Conservation (phyloP, 2,329 filamentous ascomycete genomes). For the Monilinia fructigena region DNA sequence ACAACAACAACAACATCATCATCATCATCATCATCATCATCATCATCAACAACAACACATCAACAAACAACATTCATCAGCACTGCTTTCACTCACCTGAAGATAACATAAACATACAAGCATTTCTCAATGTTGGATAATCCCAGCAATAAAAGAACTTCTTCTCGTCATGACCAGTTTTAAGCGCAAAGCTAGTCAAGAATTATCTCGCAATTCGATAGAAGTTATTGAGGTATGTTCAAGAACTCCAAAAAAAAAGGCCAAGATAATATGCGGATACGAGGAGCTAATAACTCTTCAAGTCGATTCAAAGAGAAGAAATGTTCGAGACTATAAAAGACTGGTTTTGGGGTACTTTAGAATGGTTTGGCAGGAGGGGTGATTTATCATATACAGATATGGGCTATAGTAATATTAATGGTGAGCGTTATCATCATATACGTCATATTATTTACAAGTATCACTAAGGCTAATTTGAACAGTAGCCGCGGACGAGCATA, state of each 20-base stretch:
- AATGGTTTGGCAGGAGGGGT: constrained; percentile 6
- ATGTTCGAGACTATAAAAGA: constrained; percentile 17
- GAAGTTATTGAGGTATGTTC: constrained; percentile 25
- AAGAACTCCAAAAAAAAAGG: background rate
- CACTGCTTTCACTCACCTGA: background rate
- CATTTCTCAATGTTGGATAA: constrained; percentile 17
- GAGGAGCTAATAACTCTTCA: background rate
- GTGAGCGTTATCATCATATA: background rate
- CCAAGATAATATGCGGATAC: no score
- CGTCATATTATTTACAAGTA: background rate
- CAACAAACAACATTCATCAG: constrained; percentile 1
- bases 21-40: no score
- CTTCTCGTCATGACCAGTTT: constrained; percentile 22
- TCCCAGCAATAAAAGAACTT: constrained; percentile 1
- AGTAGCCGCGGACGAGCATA: constrained; percentile 29
- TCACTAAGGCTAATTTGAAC: constrained; percentile 14
- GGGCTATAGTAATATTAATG: constrained; percentile 19
- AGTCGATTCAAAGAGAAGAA: constrained; percentile 15
- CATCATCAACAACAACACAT: background rate
- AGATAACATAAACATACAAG: background rate
- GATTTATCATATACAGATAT: constrained; percentile 24
- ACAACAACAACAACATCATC: background rate
- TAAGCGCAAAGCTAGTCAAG: constrained; percentile 34
- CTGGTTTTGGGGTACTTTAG: background rate
- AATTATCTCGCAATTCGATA: constrained; percentile 30